A percentile compares a stretch with the other conserved stretches of the same genome.
Evolutionary conservation across 78 protist genomes (phyloP).

Genomic region (Dictyostelium intermedium): DNA sequence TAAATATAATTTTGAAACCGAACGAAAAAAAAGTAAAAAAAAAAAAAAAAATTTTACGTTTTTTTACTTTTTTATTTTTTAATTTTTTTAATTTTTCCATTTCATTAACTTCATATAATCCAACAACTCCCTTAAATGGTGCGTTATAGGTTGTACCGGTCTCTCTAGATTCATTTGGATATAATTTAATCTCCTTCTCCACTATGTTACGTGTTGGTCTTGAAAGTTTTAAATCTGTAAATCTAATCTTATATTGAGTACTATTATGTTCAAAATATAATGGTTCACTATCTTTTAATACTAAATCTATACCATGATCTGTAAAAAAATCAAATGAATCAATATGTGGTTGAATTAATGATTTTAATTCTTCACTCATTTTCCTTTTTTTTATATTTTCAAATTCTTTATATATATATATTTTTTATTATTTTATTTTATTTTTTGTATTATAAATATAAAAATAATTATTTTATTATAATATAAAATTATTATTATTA

Average conservation of each 20-base stretch:
- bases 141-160: background rate
- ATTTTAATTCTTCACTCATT: conserved; percentile 43
- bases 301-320: conserved; percentile 27
- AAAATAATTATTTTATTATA: background rate
- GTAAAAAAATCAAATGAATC: conserved; percentile 72
- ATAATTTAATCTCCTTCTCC: background rate
- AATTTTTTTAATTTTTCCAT: background rate
- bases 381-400: background rate
- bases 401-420: background rate
- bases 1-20: background rate
- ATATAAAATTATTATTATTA: no score
- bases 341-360: conserved; percentile 72
- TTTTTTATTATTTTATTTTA: background rate
- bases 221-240: background rate
- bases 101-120: background rate
- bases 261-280: background rate
- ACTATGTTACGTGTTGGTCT: background rate
- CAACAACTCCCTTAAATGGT: conserved; percentile 9
- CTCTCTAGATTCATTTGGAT: conserved; percentile 39
- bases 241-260: background rate
- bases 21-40: conserved; percentile 1
- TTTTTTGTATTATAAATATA: background rate
- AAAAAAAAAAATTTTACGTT: background rate
- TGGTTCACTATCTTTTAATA: conserved; percentile 16
- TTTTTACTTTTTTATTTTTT: background rate